Base-by-base conservation (phyloP, 179 eudicot species). In the Sideroxylon spinosum region DNA sequence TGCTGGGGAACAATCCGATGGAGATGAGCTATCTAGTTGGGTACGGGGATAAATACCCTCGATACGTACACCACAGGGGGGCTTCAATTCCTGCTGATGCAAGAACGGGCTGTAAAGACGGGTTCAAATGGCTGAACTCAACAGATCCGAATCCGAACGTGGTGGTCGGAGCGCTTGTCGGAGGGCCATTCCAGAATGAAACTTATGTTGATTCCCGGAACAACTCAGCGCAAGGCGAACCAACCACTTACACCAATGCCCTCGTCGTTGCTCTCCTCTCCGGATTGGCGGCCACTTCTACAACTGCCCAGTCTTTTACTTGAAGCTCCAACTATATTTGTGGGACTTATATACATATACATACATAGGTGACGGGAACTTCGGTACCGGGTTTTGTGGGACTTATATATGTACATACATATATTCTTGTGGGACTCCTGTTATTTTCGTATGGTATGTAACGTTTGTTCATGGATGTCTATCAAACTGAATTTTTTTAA, bases 131-230 rank as follows among this genome's bases (percentile, higher is more conserved):
- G 89, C 90, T 83, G 55, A 37, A 71, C 32, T 85, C 77, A 14
- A 16, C 61, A 0, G 73, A 80, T 3, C 88, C 91, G 0, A 86
- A 92, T 81, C 94, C 94, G 6, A 92, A 92, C 76, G 71, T 85
- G 0, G 83, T 90, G 20, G 77, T 76, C 9, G 94, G 97, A 46
- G 91, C 91, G 6, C 75, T 92, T 12, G 94, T 92, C 0, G 97
- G 97, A 0, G 97, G 94, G n/a, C 97, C 94, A 9, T 90, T 86
- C 62, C 82, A 68, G 0, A 88, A 81, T 56, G 97, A 92, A 66
- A 84, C 89, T 17, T 92, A 80, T 49, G 72, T 69, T 4, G 94
- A 92, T 68, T 80, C 81, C 9, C 80, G 97, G 53, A 76, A 69
- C 48, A 82, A 88, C 78, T 89, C 79, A 13, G 79, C 85, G 85